A percentile compares a stretch with the other conserved stretches of the same genome.
These are phyloP conservation scores for Saxophila tyrrhenica DNA, from an alignment of 495 filamentous ascomycete genomes.

Conservation along the genomic window DNA sequence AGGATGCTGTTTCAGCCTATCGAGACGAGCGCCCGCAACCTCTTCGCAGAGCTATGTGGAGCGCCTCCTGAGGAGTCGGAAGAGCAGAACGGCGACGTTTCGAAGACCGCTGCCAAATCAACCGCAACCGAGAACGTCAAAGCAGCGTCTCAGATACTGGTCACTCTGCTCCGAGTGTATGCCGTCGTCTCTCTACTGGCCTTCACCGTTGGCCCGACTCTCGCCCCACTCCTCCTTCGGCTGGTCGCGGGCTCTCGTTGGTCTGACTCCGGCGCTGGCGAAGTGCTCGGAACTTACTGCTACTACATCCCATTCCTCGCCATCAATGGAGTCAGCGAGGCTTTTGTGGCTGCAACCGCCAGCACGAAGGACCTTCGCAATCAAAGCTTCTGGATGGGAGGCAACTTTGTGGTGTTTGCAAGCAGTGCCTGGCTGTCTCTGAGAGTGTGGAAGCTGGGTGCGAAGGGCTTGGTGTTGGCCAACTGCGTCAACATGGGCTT, in stretches of 20 bases:
- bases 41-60: slow-evolving; percentile 62
- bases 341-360: slow-evolving; percentile 81
- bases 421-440: slow-evolving; percentile 60
- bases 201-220: slow-evolving; percentile 55
- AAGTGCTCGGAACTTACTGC: slow-evolving; percentile 70
- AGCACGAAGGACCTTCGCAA: slow-evolving; percentile 52
- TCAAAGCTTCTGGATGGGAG: slow-evolving; percentile 74
- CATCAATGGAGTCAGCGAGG: slow-evolving; percentile 82
- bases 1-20: slow-evolving; percentile 89
- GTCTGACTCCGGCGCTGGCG: slow-evolving; percentile 48
- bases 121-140: slow-evolving; percentile 10
- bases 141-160: slow-evolving; percentile 37
- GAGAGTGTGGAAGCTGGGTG: slow-evolving; percentile 52
- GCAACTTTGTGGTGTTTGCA: slow-evolving; percentile 63
- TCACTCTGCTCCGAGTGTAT: slow-evolving; percentile 49
- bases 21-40: slow-evolving; percentile 78
- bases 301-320: slow-evolving; percentile 89
- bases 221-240: slow-evolving; percentile 58
- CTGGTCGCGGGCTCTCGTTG: slow-evolving; percentile 65
- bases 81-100: slow-evolving; percentile 27
- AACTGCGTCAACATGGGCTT: slow-evolving; percentile 79
- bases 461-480: slow-evolving; percentile 66
- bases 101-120: slow-evolving; percentile 11
- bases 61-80: background rate
- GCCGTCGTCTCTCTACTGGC: slow-evolving; percentile 55